phyloP scores from a whole-genome alignment of 2,329 filamentous ascomycete genomes.

The Plenodomus tracheiphilus region DNA sequence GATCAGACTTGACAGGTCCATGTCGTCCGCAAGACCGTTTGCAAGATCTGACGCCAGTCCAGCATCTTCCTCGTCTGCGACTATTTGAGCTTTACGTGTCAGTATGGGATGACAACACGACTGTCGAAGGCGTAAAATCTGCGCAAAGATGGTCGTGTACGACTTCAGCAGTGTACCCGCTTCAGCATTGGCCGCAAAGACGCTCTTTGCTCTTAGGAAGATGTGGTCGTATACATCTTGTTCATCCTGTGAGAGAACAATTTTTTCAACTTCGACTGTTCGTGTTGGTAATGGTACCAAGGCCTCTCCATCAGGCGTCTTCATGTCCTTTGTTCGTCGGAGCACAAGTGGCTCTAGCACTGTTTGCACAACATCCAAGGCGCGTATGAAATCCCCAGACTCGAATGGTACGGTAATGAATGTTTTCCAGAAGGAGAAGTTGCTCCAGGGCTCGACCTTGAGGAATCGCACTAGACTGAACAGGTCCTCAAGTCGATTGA shows the following conservation, averaged over 20 bases:
- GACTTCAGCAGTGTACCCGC: constrained; percentile 93
- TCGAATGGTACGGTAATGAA: constrained; percentile 98
- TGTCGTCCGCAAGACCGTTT: constrained; percentile 86
- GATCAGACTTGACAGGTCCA: constrained; percentile 88
- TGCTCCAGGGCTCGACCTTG: constrained; percentile 95
- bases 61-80: constrained; percentile 86
- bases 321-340: constrained; percentile 96
- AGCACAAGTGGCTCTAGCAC: constrained; percentile 95
- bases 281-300: constrained; percentile 82
- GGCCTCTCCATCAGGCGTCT: constrained; percentile 80
- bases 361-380: constrained; percentile 94
- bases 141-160: constrained; percentile 95
- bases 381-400: constrained; percentile 89
- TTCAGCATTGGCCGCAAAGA: constrained; percentile 84
- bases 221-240: constrained; percentile 92
- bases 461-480: constrained; percentile 93
- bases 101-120: constrained; percentile 92
- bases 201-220: constrained; percentile 77
- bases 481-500: constrained; percentile 91
- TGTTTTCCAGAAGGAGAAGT: constrained; percentile 98
- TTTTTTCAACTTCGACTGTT: constrained; percentile 79
- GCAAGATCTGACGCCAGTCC: constrained; percentile 75
- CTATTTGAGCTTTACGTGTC: constrained; percentile 80
- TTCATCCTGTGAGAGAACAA: constrained; percentile 83
- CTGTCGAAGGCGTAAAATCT: constrained; percentile 89